phyloP scores from a whole-genome alignment of 1,284 basidiomycete genomes.

The Phylloboletellus chloephorus region DNA sequence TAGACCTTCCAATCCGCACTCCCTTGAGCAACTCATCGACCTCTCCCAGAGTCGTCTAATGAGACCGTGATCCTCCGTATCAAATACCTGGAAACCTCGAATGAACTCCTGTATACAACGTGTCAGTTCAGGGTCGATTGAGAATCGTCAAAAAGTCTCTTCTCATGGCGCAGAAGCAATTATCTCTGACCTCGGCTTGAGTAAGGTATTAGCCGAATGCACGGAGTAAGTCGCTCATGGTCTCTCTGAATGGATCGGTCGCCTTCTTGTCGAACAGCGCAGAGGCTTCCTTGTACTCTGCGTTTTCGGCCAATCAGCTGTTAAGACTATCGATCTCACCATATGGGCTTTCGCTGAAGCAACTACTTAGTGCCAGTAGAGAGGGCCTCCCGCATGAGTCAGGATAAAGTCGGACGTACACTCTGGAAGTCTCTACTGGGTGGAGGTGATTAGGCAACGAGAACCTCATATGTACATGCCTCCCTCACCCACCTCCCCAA shows the following conservation, averaged over 20 bases:
- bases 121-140: constrained; percentile 60
- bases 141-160: constrained; percentile 86
- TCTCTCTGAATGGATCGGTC: constrained; percentile 81
- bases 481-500: constrained; percentile 41
- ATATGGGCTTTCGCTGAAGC: no score
- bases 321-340: no score
- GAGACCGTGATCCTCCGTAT: constrained; percentile 93
- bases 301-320: constrained; percentile 4
- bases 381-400: no score
- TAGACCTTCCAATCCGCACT: constrained; percentile 78
- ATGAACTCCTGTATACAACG: constrained; percentile 83
- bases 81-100: constrained; percentile 97
- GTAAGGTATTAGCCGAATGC: constrained; percentile 96
- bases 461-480: constrained; percentile 52
- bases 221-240: constrained; percentile 85
- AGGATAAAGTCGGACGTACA: not conserved
- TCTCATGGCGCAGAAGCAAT: constrained; percentile 69
- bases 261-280: constrained; percentile 96
- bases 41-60: constrained; percentile 95
- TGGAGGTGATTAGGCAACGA: no score
- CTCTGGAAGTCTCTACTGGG: no score
- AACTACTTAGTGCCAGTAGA: no score
- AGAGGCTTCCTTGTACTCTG: constrained; percentile 95
- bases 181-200: constrained; percentile 89
- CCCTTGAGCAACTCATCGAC: constrained; percentile 96